Evolutionary conservation across 768 basidiomycete species (phyloP).

Genomic region (Suillus spraguei): DNA sequence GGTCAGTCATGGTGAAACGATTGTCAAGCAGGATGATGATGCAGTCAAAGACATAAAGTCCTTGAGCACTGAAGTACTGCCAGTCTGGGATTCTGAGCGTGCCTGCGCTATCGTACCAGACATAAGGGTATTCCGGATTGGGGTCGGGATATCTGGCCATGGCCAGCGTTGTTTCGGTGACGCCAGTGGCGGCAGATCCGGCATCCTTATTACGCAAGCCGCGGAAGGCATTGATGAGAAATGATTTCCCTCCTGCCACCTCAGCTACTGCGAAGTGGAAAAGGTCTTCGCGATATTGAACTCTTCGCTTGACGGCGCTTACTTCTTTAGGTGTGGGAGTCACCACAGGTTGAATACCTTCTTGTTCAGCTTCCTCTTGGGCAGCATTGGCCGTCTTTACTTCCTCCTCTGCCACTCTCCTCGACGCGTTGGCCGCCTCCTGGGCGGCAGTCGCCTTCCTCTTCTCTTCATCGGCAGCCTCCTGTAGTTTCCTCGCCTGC

Average conservation of each 20-base stretch:
- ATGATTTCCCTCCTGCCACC: constrained; percentile 37
- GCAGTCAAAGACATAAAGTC: constrained; percentile 39
- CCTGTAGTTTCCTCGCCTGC: constrained; percentile 6
- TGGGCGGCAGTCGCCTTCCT: constrained; percentile 18
- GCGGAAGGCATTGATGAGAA: constrained; percentile 38
- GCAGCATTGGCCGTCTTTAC: constrained; percentile 9
- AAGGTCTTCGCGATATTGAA: too few species aligned
- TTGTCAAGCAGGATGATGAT: constrained; percentile 36
- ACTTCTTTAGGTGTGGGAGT: constrained; percentile 26
- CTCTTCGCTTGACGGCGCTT: constrained; percentile 13
- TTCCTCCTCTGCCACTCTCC: constrained; percentile 19
- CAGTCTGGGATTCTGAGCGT: constrained; percentile 35
- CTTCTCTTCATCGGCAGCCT: constrained; percentile 23
- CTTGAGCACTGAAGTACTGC: constrained; percentile 39
- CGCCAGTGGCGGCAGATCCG: constrained; percentile 31
- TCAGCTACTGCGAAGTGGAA: constrained; percentile 35
- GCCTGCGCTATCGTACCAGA: constrained; percentile 40
- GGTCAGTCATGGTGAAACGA: constrained; percentile 36
- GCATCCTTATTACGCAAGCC: constrained; percentile 25
- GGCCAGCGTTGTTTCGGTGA: constrained; percentile 33
- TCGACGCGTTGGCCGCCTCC: constrained; percentile 16
- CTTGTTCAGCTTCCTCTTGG: constrained; percentile 23
- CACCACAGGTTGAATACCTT: constrained; percentile 31
- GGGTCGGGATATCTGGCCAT: constrained; percentile 30
- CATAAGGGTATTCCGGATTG: constrained; percentile 21